Evolutionary conservation across 1,139 yeast species (phyloP).

Genomic region (Yamadazyma oceani): DNA sequence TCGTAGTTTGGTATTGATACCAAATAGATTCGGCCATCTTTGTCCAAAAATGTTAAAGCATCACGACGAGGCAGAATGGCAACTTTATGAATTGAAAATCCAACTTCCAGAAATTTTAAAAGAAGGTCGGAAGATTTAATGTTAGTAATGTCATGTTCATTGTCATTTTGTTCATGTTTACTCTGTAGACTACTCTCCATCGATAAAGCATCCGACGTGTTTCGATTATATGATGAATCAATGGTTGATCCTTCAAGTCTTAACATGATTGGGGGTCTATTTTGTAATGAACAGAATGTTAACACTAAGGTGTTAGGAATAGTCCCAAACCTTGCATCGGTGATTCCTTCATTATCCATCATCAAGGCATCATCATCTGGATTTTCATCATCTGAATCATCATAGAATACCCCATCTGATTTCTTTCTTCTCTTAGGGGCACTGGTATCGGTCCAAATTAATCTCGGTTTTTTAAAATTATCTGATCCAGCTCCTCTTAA

Average conservation of each 20-base stretch:
- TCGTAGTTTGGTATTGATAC: conserved; percentile 62
- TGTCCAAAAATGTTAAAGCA: conserved; percentile 75
- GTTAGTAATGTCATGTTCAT: conserved; percentile 21
- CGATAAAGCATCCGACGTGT: conserved; percentile 19
- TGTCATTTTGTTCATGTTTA: conserved; percentile 16
- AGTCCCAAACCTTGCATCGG: conserved; percentile 66
- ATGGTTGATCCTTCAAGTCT: conserved; percentile 37
- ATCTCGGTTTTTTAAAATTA: conserved; percentile 57
- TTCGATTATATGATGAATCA: conserved; percentile 21
- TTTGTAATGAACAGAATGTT: conserved; percentile 38
- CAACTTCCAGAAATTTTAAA: conserved; percentile 71
- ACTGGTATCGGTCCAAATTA: conserved; percentile 45
- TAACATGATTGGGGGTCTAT: conserved; percentile 36
- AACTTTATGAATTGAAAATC: conserved; percentile 70
- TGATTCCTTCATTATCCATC: conserved; percentile 84
- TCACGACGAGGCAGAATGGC: conserved; percentile 85
- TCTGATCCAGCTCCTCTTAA: conserved; percentile 41
- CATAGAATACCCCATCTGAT: conserved; percentile 17
- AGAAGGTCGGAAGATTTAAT: conserved; percentile 35
- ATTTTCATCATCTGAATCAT: conserved; percentile 22
- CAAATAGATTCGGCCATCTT: conserved; percentile 72
- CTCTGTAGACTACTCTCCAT: conserved; percentile 22
- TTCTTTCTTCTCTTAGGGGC: conserved; percentile 17
- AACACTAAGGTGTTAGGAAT: conserved; percentile 37
- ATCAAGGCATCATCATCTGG: conserved; percentile 33